Base-by-base conservation (phyloP, 441 rosid species). In the Syzygium malaccense region DNA sequence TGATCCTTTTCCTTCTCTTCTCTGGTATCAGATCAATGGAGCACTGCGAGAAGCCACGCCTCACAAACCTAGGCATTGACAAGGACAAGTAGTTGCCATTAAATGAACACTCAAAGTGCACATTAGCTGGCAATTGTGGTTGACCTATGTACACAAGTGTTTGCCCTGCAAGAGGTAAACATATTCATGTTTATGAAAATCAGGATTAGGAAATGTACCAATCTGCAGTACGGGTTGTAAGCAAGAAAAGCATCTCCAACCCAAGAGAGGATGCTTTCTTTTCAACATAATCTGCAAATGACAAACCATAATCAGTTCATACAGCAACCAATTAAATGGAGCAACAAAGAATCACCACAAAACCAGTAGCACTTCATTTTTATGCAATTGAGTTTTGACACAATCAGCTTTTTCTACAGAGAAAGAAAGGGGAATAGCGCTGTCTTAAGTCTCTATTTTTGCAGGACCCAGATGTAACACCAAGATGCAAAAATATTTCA, bases 201-300 rank as follows among this genome's bases (percentile, higher is more conserved):
- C 49, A 64, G 87, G 86, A 64, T 71, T 28, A 68, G 51, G 85
- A 87, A 32, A 86, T 91, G 33, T 88, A 96, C 99, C 99, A 96
- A 87, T 98, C 99, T 7, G 99, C 97, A 30, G 98, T 94, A 11
- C 99, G 97, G 33, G 99, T 96, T 32, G 99, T 98, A 85, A 98
- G 90, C 48, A 98, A 94, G 88, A 98, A 98, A 55, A 96, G 94
- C 95, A 86, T 94, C 56, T 94, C 94, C 88, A 98, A 92, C 89
- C 97, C 97, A 55, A 96, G 93, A 45, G 93, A 92, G 5, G 96
- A 93, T 9, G 99, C 97, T 92, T 94, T 96, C 95, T 96, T 97
- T 95, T 97, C 99, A 12, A 96, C 88, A 89, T 93, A 96, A 92
- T 97, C 99, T 97, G 93, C 91, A 91, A 68, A 88, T 68, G 28